Base-by-base conservation (phyloP, 164 flowering plant species). In the Saururus chinensis region DNA sequence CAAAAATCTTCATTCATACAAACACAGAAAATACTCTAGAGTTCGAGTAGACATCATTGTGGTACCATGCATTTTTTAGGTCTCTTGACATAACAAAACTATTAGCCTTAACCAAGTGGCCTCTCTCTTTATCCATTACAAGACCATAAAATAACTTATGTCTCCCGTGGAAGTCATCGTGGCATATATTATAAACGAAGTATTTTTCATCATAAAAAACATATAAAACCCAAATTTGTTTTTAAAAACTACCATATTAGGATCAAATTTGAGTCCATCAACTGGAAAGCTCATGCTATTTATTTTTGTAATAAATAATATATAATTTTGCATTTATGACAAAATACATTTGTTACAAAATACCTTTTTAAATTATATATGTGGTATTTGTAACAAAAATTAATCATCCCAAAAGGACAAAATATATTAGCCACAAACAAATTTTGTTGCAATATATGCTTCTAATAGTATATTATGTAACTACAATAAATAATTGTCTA, bases 51-150 rank as follows among this genome's bases (percentile, higher is more conserved):
- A 87, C 52, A 92, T 72, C 95, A 89, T 89, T 66, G 49, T 66
- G 19, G 98, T 89, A 24, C 98, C 98, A 78, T 92, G 98, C 96
- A 92, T n/a, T n/a, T n/a, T n/a, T n/a, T 89, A 64, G 95, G 96
- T 69, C 96, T 83, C 74, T 89, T 83, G 26, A 92, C 80, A 74
- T 92, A 89, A 66, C 98, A 86, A 92, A 92, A 42, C 96, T 86
- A 77, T 92, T 96, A 37, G 96, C 81, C 82, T 92, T 92, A 40
- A 92, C 98, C 72, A 92, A 74, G 60, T 92, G 89, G 42, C 98
- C 98, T 68, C 77, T 84, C 73, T 82, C 95, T 75, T 89, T 92
- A 80, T 92, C 96, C 69, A 92, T 84, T 65, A 92, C 85, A 51
- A 92, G 95, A 64, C 98, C 98, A n/a, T 79, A 96, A 84, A 61